These are phyloP conservation scores for Pistacia atlantica DNA, from an alignment of 345 rosid species.

Conservation along the genomic window DNA sequence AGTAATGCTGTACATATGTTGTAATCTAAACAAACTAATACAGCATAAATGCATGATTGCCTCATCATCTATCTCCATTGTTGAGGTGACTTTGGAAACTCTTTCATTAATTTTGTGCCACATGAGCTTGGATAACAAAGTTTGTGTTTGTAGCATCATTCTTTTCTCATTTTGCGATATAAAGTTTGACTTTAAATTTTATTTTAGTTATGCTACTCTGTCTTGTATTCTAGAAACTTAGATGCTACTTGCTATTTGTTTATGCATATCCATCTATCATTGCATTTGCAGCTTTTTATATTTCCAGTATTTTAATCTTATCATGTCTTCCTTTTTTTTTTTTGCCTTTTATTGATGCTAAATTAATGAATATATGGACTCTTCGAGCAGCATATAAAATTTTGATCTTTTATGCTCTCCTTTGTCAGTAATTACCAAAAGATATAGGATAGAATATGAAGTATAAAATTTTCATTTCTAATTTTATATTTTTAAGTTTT, in stretches of 20 bases:
- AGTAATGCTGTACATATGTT: no score
- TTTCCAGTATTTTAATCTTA: not conserved
- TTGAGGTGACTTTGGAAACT: no score
- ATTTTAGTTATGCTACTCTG: not conserved
- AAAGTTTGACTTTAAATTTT: not conserved
- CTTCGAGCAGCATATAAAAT: not conserved
- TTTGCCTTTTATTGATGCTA: not conserved
- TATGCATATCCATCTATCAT: not conserved
- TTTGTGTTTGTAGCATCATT: no score
- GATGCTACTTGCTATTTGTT: not conserved
- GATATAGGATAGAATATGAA: conserved; percentile 4
- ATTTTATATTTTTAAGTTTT: not conserved
- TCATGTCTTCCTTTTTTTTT: not conserved
- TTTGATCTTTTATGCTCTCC: not conserved
- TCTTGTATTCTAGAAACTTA: not conserved
- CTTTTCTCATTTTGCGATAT: not conserved
- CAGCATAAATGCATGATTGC: no score
- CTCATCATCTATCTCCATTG: no score
- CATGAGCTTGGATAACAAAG: no score
- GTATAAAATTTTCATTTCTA: not conserved
- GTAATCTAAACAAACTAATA: no score
- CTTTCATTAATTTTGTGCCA: no score
- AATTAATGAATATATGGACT: not conserved
- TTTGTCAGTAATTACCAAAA: not conserved
- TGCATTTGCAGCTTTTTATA: not conserved